These are phyloP conservation scores for Eucalyptus pumila DNA, from an alignment of 345 rosid genomes.

Conservation along the genomic window DNA sequence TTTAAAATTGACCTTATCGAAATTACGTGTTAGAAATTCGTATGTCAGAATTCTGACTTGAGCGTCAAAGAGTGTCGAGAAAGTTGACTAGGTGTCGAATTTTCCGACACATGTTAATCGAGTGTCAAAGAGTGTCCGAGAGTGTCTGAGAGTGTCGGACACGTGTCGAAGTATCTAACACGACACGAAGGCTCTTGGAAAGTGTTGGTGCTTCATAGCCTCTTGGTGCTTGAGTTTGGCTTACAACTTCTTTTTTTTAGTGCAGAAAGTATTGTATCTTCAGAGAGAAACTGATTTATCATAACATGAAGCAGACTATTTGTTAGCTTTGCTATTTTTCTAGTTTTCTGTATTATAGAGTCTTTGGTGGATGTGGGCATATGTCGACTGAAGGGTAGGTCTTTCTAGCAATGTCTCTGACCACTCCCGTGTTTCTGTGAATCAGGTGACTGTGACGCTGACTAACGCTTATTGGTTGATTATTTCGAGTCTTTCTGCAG, in stretches of 20 bases:
- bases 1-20: too few species aligned
- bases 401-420: background rate
- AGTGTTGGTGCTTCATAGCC: too few species aligned
- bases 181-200: too few species aligned
- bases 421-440: background rate
- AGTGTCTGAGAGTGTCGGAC: too few species aligned
- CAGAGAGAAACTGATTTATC: background rate
- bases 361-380: background rate
- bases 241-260: background rate
- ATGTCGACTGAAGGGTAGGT: background rate
- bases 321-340: background rate
- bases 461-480: slow-evolving; percentile 81
- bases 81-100: too few species aligned
- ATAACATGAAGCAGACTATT: background rate
- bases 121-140: too few species aligned
- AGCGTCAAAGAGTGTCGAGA: too few species aligned
- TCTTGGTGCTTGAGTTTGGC: background rate
- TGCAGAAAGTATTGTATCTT: background rate
- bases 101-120: too few species aligned
- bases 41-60: too few species aligned
- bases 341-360: background rate
- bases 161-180: rapidly evolving
- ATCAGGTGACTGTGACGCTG: slow-evolving; percentile 66
- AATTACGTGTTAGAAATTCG: too few species aligned
- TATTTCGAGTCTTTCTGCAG: slow-evolving; percentile 70